Base-by-base conservation (phyloP, 2,329 filamentous ascomycete genomes). In the Colletotrichum brevisporum region DNA sequence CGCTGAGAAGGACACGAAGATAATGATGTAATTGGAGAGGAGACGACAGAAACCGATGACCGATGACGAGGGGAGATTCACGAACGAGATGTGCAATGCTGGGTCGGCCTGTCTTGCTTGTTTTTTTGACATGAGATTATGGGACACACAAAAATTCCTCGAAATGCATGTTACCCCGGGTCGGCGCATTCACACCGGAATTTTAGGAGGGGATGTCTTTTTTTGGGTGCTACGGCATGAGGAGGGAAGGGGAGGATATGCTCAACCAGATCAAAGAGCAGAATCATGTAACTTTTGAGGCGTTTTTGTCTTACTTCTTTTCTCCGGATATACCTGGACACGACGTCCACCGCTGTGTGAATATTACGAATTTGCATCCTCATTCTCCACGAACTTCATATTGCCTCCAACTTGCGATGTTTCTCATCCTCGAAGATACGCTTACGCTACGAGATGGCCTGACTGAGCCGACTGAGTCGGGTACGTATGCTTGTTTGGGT, bases 271-370 rank as follows among this genome's bases (percentile, higher is more conserved):
- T 31, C 26, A 45, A 39, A 51, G 64, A 67, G 59, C 36, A 57
- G 8, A 18, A 36, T 36, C 31, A 36, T 18, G 39, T n/a, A n/a
- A 5, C 8, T 45, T 51, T 66, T 36, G 36, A 24, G 59, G 53
- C 52, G 60, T 68, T 36, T 10, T 36, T 64, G 27, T 43, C 27
- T 41, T 8, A 41, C 13, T 39, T 12, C 58, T 18, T 50, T 27
- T 41, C 6, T 53, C 16, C 26, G 31, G 53, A 68, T 68, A 68
- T 68, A 68, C 65, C 65, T 68, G 65, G 65, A 68, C 65, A 39
- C 27, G 16, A 64, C 39, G 65, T 68, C 60, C 48, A 64, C 65
- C 61, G 60, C 48, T 48, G 53, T 47, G 60, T 64, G 21, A 65
- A 68, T 54, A 68, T 55, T 54, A 63, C n/a, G 24, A 48, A 41